Evolutionary conservation across 129 eudicot genomes (phyloP), one percentile per base, ranked within the genome.

Genomic region (Centella asiatica): DNA sequence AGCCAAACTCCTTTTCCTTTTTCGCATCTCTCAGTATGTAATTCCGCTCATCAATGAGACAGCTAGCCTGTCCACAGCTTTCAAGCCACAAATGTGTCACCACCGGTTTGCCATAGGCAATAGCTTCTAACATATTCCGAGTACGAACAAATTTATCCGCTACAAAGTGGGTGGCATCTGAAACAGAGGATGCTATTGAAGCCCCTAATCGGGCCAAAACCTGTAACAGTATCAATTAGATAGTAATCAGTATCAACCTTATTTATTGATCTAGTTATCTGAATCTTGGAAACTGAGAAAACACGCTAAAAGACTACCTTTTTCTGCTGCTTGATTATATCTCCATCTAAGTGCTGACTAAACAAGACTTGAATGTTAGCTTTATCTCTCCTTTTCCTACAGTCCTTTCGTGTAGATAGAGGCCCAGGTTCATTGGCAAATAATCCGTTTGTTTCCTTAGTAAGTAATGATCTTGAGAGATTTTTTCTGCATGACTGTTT

Each of bases 91-190:
- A 73, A 49, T 69, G 88, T 65, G 96, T 92, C 62, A 92, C 88
- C 14, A 92, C 86, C 48, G 96, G 96, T 59, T 87, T 92, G 19
- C 95, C 96, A 27, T 31, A 29, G 57, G 96, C 99, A 77, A 92
- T 92, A 50, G 99, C 99, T 76, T 92, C 99, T 67, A 87, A 64
- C 99, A 92, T 87, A 71, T 92, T 92, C 70, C 82, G 80, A 26
- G 99, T 92, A 39, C 96, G 96, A 46, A 76, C 86, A 82, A 92
- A 92, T 36, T 80, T 69, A 76, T 92, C 96, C 10, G 96, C 84
- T 66, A 92, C 68, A 19, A 92, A 92, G 67, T 92, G 96, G 52
- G 99, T 84, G 61, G 99, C 95, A 37, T 92, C 99, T 37, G 85
- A 82, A 69, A 90, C 67, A 33, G 83, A 79, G 34, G 81, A 71